phyloP scores from a whole-genome alignment of 2,329 filamentous ascomycete genomes.

The Aspergillus aculeatus region DNA sequence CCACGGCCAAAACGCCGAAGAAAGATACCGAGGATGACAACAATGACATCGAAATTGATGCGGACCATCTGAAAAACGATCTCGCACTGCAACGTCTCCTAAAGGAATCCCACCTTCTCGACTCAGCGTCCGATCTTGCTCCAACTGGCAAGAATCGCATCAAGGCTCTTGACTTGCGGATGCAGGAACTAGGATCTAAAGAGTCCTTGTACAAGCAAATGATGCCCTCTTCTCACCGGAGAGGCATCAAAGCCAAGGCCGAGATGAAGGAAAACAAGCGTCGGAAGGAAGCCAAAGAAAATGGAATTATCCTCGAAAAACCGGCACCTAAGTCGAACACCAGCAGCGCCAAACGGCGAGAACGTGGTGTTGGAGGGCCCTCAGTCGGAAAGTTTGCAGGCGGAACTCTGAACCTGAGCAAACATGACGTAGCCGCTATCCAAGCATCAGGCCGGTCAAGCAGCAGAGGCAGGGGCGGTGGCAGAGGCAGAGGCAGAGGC shows the following conservation, averaged over 20 bases:
- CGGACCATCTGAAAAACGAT: conserved; percentile 79
- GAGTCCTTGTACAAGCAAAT: conserved; percentile 70
- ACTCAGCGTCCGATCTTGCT: conserved; percentile 55
- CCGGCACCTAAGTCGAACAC: conserved; percentile 37
- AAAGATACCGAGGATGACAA: conserved; percentile 42
- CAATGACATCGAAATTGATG: conserved; percentile 60
- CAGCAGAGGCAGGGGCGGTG: conserved; percentile 14
- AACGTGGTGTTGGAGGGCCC: conserved; percentile 69
- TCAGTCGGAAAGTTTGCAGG: conserved; percentile 76
- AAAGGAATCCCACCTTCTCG: conserved; percentile 85
- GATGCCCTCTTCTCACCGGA: conserved; percentile 85
- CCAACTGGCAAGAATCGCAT: conserved; percentile 71
- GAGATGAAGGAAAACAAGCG: conserved; percentile 66
- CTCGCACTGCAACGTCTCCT: conserved; percentile 87
- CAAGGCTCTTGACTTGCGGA: conserved; percentile 77
- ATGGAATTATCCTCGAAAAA: conserved; percentile 81
- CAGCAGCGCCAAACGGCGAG: conserved; percentile 46
- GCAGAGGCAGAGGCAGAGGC: conserved; percentile 4
- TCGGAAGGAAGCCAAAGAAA: conserved; percentile 78
- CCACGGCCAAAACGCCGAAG: conserved; percentile 17
- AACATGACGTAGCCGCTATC: conserved; percentile 71
- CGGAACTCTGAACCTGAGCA: conserved; percentile 75
- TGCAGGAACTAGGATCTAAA: conserved; percentile 79
- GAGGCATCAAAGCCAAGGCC: conserved; percentile 74
- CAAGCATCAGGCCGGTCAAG: conserved; percentile 20